A percentile compares a stretch with the other conserved stretches of the same genome.
Evolutionary conservation across 2,329 filamentous ascomycete genomes (phyloP).

Genomic region (Didymella exigua): DNA sequence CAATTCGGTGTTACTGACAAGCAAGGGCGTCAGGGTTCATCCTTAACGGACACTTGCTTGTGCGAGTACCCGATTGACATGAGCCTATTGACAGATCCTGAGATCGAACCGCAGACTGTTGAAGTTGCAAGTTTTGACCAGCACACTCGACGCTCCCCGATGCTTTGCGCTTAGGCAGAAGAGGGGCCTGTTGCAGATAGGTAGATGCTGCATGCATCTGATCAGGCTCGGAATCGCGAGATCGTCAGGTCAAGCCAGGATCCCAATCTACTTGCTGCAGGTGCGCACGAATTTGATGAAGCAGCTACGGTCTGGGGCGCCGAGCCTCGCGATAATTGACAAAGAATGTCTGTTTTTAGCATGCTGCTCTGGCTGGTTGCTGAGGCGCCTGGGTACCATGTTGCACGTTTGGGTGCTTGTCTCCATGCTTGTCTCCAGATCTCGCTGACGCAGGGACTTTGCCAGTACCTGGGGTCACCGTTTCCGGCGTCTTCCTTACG

Average conservation of each 20-base stretch:
- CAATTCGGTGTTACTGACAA: not conserved
- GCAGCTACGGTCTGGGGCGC: constrained; percentile 19
- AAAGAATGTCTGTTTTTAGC: constrained; percentile 24
- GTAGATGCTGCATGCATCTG: constrained; percentile 16
- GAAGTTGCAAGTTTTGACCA: constrained; percentile 2
- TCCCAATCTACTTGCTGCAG: constrained; percentile 7
- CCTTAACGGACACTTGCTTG: no score
- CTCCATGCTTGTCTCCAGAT: constrained; percentile 29
- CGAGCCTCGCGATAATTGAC: constrained; percentile 22
- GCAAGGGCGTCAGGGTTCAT: constrained; percentile 3
- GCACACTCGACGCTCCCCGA: not conserved
- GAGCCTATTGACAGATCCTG: not conserved
- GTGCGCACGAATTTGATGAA: constrained; percentile 17
- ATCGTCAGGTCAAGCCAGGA: constrained; percentile 12
- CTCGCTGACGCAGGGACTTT: constrained; percentile 36
- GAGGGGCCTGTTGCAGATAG: constrained; percentile 5
- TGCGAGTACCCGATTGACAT: no score
- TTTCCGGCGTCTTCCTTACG: constrained; percentile 1
- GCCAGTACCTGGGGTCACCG: not conserved
- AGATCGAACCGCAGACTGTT: not conserved
- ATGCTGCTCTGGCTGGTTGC: constrained; percentile 21
- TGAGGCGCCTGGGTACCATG: constrained; percentile 18
- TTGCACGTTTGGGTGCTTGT: constrained; percentile 29
- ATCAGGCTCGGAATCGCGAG: constrained; percentile 9
- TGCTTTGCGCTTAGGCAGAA: not conserved